phyloP scores from a whole-genome alignment of 805 yeast species.

The Brettanomyces sp. region DNA sequence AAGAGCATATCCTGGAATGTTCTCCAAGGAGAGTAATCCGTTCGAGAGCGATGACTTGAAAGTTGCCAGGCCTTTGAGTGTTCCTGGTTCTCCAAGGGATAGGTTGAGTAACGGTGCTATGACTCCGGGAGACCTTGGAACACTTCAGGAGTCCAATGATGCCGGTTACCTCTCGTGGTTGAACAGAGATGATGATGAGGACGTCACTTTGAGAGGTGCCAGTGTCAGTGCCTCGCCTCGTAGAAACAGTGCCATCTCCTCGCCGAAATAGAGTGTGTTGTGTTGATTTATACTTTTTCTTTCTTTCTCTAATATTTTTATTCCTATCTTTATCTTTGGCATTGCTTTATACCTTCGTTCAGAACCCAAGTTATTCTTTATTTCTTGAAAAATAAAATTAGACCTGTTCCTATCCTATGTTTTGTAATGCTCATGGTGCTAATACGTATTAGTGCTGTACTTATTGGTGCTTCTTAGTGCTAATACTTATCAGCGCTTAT shows the following conservation, averaged over 20 bases:
- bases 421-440: no score
- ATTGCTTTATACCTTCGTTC: neutral
- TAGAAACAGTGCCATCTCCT: conserved; percentile 3
- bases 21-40: conserved; percentile 35
- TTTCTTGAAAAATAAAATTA: neutral
- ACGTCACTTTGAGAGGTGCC: conserved; percentile 27
- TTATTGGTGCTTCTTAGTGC: no score
- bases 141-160: conserved; percentile 82
- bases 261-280: conserved; percentile 5
- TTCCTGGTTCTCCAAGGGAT: conserved; percentile 93
- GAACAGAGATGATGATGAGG: conserved; percentile 36
- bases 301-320: no score
- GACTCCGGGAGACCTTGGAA: conserved; percentile 99
- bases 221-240: conserved; percentile 24
- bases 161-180: conserved; percentile 68
- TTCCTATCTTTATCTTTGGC: neutral
- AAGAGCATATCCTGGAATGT: conserved; percentile 88
- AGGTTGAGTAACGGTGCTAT: conserved; percentile 46
- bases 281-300: conserved; percentile 11
- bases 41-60: conserved; percentile 39
- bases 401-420: no score
- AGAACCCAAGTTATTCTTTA: neutral
- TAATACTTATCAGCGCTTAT: no score
- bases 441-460: no score
- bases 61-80: conserved; percentile 84